Percentiles rank a stretch among this genome's conserved stretches.
Conservation (phyloP, 345 rosid species). For the Dipteronia sinensis region DNA sequence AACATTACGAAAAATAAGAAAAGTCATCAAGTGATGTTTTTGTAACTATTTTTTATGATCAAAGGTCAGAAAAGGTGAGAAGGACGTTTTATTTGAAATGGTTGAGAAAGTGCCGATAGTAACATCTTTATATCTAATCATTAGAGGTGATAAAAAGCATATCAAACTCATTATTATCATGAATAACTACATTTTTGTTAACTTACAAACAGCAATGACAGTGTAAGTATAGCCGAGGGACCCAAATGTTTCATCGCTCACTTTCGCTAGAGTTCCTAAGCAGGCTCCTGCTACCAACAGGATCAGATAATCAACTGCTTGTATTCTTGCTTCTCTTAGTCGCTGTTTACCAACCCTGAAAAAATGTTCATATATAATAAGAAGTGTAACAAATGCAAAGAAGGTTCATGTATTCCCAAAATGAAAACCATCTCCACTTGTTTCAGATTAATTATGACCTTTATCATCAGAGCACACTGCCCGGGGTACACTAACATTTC, state of each 20-base stretch:
- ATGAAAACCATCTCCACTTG: slow-evolving; percentile 2
- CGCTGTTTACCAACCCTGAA: slow-evolving; percentile 80
- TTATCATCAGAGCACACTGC: background rate
- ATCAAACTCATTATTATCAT: background rate
- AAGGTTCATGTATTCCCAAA: background rate
- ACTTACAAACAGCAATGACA: slow-evolving; percentile 89
- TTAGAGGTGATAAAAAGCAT: background rate
- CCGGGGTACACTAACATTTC: background rate
- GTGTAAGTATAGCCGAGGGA: slow-evolving; percentile 77
- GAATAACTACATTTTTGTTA: background rate
- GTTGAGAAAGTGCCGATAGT: background rate
- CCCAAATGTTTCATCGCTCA: slow-evolving; percentile 74
- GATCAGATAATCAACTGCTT: slow-evolving; percentile 67
- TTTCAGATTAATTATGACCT: background rate
- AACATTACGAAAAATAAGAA: background rate
- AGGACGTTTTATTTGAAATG: background rate
- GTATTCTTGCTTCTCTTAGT: slow-evolving; percentile 76
- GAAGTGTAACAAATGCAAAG: background rate
- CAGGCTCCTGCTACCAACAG: slow-evolving; percentile 86
- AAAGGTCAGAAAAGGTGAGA: background rate
- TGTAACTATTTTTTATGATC: background rate
- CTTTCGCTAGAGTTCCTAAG: slow-evolving; percentile 84
- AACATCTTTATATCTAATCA: too few relatives aligned
- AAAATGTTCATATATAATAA: background rate
- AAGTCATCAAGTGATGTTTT: background rate